Conservation (phyloP, 2,329 filamentous ascomycete genomes). For the Colletotrichum costaricense region DNA sequence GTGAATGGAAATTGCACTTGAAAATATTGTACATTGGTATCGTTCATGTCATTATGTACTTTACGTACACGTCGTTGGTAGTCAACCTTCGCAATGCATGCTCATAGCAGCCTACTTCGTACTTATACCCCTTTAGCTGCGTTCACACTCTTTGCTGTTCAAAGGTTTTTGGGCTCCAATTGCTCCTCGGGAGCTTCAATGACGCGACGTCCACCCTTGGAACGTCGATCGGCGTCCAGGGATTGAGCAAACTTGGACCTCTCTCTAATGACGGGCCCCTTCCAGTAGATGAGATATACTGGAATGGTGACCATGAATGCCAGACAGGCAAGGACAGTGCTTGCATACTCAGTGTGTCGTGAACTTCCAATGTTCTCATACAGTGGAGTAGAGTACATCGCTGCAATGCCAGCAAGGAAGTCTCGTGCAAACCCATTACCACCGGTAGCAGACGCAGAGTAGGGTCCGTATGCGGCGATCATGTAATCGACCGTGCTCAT, state of each 20-base stretch:
- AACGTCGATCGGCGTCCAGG: slow-evolving; percentile 12
- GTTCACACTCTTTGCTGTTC: neutral
- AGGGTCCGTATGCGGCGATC: slow-evolving; percentile 73
- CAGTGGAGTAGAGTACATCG: slow-evolving; percentile 68
- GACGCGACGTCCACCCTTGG: slow-evolving; percentile 23
- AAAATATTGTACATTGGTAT: neutral
- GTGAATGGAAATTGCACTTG: neutral
- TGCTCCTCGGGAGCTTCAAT: slow-evolving; percentile 12
- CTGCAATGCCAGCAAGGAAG: slow-evolving; percentile 72
- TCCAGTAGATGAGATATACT: slow-evolving; percentile 36
- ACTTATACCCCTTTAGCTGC: neutral
- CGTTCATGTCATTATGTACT: neutral
- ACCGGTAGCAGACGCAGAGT: slow-evolving; percentile 74
- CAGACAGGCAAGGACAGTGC: slow-evolving; percentile 62
- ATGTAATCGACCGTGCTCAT: slow-evolving; percentile 77
- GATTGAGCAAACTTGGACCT: slow-evolving; percentile 35
- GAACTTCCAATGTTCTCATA: slow-evolving; percentile 56
- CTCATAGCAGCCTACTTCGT: neutral
- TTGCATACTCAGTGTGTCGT: slow-evolving; percentile 62
- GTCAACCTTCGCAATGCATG: neutral
- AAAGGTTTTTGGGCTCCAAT: slow-evolving; percentile 15
- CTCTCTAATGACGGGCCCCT: slow-evolving; percentile 32
- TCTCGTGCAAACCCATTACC: slow-evolving; percentile 76
- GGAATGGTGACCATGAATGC: slow-evolving; percentile 28
- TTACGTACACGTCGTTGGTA: neutral